Evolutionary conservation across 75 land plant genomes (phyloP), one percentile per base, ranked within the genome.

Genomic region (Selaginella moellendorffii): DNA sequence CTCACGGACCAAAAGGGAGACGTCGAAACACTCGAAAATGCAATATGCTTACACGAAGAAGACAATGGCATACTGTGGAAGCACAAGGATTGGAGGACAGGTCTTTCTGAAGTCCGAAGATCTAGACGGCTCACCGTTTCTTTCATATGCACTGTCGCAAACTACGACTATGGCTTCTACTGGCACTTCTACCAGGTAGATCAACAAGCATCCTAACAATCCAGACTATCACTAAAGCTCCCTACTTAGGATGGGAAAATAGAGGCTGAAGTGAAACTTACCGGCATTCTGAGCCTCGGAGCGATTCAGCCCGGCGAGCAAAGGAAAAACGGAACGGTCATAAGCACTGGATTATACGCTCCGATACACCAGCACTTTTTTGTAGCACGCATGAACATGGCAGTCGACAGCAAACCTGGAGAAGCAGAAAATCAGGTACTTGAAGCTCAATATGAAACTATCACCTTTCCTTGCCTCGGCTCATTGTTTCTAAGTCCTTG

Each of bases 301-400:
- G 91, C 99, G 10, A 67, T 95, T 64, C 79, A 76, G 53, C 85
- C 83, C 54, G 97, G 87, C 19, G 99, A 95, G 73, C 22, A 54
- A 54, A 73, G 99, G 66, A 91, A 90, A 61, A 84, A 95, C 77
- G 99, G 99, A 28, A 95, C 99, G 27, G 83, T 81, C 23, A 95
- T 95, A 67, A 90, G 96, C 36, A 91, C 91, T 25, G 91, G 99
- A 0, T 69, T 95, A 23, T 95, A 95, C 82, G 99, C 99, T 54
- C 99, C 97, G 26, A 91, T 86, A 28, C 99, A 95, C 74, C 97
- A 95, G 30, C 99, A 95, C 69, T 95, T 95, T n/a, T 95, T 95
- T 77, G 88, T 95, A 76, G 99, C 99, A 63, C 90, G 99, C 31
- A 79, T 95, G 85, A 87, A 95, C 62, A 95, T 95, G 99, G 82